A percentile compares a stretch with the other conserved stretches of the same genome.
These are phyloP conservation scores for Caryopteris hybrid DNA, from an alignment of 305 asterid species.

Conservation along the genomic window DNA sequence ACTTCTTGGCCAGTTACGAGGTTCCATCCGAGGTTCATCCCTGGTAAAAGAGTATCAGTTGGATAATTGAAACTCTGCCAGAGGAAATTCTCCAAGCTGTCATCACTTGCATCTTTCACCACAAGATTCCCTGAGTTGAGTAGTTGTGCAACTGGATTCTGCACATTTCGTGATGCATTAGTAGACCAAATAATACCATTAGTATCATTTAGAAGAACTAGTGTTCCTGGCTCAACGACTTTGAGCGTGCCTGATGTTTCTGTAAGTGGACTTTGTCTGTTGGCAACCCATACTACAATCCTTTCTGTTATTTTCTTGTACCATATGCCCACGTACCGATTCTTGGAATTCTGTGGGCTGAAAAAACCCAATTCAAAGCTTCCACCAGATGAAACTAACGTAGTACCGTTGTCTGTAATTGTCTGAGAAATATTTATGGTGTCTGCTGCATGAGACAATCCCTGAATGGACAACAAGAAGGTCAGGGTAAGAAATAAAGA, in stretches of 20 bases:
- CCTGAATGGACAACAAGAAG: neutral
- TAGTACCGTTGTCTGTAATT: constrained; percentile 23
- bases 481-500: too few species aligned
- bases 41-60: constrained; percentile 20
- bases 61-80: constrained; percentile 34
- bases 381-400: constrained; percentile 33
- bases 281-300: constrained; percentile 42
- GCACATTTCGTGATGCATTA: constrained; percentile 17
- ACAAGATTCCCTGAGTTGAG: constrained; percentile 29
- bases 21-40: constrained; percentile 24
- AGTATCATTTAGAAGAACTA: constrained; percentile 28
- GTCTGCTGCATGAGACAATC: constrained; percentile 10
- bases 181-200: constrained; percentile 34
- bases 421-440: constrained; percentile 20
- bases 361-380: constrained; percentile 45
- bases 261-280: constrained; percentile 30
- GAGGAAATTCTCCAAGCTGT: neutral
- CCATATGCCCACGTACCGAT: constrained; percentile 46
- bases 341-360: constrained; percentile 30
- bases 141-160: constrained; percentile 17
- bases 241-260: constrained; percentile 20
- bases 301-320: constrained; percentile 23
- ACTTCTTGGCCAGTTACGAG: constrained; percentile 2
- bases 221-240: constrained; percentile 20
- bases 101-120: constrained; percentile 3